Evolutionary conservation across 441 rosid genomes (phyloP).

Genomic region (Gossypium gossypioides): DNA sequence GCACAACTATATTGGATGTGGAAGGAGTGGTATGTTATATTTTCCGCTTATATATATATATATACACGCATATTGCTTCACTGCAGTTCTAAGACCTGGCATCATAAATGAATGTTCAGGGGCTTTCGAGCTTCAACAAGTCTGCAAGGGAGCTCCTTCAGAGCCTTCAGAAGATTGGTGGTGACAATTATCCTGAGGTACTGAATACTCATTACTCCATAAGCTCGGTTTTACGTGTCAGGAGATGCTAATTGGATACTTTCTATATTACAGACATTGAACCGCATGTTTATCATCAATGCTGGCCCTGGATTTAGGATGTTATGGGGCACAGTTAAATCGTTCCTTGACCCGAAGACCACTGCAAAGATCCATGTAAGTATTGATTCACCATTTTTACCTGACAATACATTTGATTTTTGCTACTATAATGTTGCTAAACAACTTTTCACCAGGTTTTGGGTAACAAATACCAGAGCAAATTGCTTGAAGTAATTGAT

Average conservation of each 20-base stretch:
- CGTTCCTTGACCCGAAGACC: conserved; percentile 49
- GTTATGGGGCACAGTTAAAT: conserved; percentile 44
- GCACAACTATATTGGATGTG: conserved; percentile 91
- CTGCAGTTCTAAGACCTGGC: neutral
- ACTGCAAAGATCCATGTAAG: conserved; percentile 37
- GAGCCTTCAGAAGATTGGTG: conserved; percentile 70
- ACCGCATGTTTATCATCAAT: conserved; percentile 71
- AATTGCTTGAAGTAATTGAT: conserved; percentile 78
- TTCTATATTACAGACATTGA: conserved; percentile 30
- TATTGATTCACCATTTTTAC: neutral
- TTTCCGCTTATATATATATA: neutral
- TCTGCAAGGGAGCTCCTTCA: conserved; percentile 79
- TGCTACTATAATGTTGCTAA: conserved; percentile 2
- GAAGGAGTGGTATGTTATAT: conserved; percentile 72
- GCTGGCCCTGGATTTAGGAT: conserved; percentile 74
- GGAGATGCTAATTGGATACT: conserved; percentile 6
- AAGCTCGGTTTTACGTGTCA: neutral
- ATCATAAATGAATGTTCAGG: conserved; percentile 31
- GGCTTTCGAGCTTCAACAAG: conserved; percentile 71
- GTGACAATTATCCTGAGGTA: conserved; percentile 94
- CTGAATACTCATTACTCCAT: neutral
- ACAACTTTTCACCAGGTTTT: conserved; percentile 42
- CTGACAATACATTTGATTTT: neutral
- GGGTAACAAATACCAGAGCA: conserved; percentile 71
- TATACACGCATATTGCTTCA: neutral